phyloP scores from a whole-genome alignment of 768 basidiomycete genomes.

The Suillus discolor region DNA sequence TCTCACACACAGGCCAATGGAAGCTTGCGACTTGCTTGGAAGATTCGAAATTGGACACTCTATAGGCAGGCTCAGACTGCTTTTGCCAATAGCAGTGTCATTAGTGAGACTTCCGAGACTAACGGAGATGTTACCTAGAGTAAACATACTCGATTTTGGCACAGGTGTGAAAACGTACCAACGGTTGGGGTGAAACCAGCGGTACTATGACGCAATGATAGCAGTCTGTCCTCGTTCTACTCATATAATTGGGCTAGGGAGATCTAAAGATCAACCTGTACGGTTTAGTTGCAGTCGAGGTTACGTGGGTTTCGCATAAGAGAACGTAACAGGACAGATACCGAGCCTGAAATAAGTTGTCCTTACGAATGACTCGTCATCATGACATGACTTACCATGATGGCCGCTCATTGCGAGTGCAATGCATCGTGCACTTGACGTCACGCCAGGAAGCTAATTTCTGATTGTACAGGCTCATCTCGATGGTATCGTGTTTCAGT shows the following conservation, averaged over 20 bases:
- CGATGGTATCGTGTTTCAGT: too few relatives aligned
- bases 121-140: not conserved
- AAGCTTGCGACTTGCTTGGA: not conserved
- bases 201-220: not conserved
- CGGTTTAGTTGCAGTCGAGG: not conserved
- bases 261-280: not conserved
- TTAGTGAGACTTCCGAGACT: not conserved
- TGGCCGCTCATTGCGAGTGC: too few relatives aligned
- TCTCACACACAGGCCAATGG: too few relatives aligned
- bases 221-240: not conserved
- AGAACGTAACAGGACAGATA: not conserved
- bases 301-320: not conserved
- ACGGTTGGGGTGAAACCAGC: not conserved
- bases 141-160: not conserved
- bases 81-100: not conserved
- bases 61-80: not conserved
- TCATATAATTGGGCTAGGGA: not conserved
- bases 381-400: not conserved
- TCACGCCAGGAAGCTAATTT: too few relatives aligned
- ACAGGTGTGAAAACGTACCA: not conserved
- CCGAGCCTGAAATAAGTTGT: not conserved
- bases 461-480: too few relatives aligned
- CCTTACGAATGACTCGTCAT: not conserved
- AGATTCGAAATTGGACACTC: not conserved
- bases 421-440: too few relatives aligned